phyloP scores from a whole-genome alignment of 2,329 filamentous ascomycete species.

The Microsporum canis region DNA sequence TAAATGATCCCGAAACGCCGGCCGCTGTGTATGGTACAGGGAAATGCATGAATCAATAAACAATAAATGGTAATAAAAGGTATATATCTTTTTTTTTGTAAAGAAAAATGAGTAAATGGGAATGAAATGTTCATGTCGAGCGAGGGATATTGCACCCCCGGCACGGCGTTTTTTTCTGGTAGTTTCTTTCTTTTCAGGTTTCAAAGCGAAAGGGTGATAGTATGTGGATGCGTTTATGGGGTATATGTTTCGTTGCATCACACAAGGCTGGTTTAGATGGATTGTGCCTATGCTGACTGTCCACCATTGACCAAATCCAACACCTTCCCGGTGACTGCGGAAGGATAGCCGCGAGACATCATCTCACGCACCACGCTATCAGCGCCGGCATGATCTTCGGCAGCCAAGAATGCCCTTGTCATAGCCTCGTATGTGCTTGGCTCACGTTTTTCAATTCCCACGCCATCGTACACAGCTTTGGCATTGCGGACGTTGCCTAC shows the following conservation, averaged over 20 bases:
- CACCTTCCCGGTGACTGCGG: constrained; percentile 86
- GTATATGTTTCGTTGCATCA: not conserved
- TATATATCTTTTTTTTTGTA: not conserved
- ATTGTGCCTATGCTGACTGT: constrained; percentile 10
- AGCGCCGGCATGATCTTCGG: constrained; percentile 66
- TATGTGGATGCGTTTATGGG: not conserved
- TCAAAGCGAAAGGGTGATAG: not conserved
- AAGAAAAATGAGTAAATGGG: not conserved
- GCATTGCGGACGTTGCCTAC: constrained; percentile 72
- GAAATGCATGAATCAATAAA: constrained; percentile 7
- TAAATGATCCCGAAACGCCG: constrained; percentile 13
- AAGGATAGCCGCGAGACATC: constrained; percentile 77
- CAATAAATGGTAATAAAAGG: not conserved
- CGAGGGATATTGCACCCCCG: not conserved
- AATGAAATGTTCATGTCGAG: not conserved
- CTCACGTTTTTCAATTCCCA: constrained; percentile 69
- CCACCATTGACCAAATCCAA: constrained; percentile 63
- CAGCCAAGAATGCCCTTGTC: constrained; percentile 82
- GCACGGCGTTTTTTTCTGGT: not conserved
- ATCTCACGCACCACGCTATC: constrained; percentile 79
- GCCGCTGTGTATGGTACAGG: constrained; percentile 10
- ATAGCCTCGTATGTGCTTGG: constrained; percentile 98
- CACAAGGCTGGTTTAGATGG: not conserved
- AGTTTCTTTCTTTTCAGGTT: not conserved
- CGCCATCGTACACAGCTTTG: constrained; percentile 64